A percentile compares a stretch with the other conserved stretches of the same genome.
phyloP scores from a whole-genome alignment of 2,329 filamentous ascomycete species.

The Phyllosticta citribraziliensis region DNA sequence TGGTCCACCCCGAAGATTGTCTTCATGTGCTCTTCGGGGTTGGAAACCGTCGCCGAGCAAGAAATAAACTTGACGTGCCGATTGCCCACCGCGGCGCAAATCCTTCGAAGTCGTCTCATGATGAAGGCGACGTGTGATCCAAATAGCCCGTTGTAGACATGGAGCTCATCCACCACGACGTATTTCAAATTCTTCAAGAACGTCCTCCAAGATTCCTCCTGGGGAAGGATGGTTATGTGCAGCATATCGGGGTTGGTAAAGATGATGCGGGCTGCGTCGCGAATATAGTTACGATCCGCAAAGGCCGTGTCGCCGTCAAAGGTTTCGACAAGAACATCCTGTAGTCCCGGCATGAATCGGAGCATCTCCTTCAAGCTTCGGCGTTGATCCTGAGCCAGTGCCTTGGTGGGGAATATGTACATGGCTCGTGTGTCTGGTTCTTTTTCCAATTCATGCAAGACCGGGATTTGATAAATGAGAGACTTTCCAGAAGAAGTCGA shows the following conservation, averaged over 20 bases:
- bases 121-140: conserved; percentile 91
- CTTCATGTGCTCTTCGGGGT: conserved; percentile 83
- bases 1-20: conserved; percentile 85
- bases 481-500: conserved; percentile 96
- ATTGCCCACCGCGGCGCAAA: conserved; percentile 88
- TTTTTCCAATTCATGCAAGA: conserved; percentile 74
- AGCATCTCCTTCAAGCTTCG: conserved; percentile 80
- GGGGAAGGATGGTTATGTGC: conserved; percentile 83
- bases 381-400: conserved; percentile 86
- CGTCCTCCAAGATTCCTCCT: conserved; percentile 79
- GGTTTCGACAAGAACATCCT: conserved; percentile 73
- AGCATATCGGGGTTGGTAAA: conserved; percentile 99
- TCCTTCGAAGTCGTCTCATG: conserved; percentile 77
- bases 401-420: conserved; percentile 98
- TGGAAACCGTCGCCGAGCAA: conserved; percentile 92
- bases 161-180: conserved; percentile 76
- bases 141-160: conserved; percentile 93
- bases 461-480: conserved; percentile 92
- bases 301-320: conserved; percentile 94
- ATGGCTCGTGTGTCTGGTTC: conserved; percentile 72
- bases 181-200: conserved; percentile 85
- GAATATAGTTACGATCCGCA: conserved; percentile 63
- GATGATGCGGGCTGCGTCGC: conserved; percentile 83
- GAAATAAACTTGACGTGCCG: conserved; percentile 79
- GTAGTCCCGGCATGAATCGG: conserved; percentile 66